Percentiles rank a stretch among this genome's conserved stretches.
These are phyloP conservation scores for Monilinia fructicola DNA, from an alignment of 2,329 filamentous ascomycete species.

Conservation along the genomic window DNA sequence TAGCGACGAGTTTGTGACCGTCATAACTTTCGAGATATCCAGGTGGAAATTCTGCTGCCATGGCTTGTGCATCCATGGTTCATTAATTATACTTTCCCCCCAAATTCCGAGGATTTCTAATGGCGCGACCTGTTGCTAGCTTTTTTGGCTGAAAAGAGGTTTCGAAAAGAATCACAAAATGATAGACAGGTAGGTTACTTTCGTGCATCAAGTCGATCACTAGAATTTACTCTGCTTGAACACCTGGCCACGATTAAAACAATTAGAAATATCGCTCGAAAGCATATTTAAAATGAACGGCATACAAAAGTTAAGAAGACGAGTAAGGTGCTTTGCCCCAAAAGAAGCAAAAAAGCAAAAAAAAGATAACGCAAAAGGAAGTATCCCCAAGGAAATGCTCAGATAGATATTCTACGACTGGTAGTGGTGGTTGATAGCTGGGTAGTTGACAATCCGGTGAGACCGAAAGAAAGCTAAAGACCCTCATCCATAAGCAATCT, in stretches of 20 bases:
- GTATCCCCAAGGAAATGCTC: neutral
- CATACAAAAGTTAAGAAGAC: neutral
- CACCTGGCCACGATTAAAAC: constrained; percentile 10
- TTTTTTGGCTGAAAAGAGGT: neutral
- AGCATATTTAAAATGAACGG: constrained; percentile 3
- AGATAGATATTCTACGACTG: constrained; percentile 9
- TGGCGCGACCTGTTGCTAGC: neutral
- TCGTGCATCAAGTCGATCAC: constrained; percentile 10
- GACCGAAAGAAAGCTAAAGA: constrained; percentile 4
- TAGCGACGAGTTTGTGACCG: constrained; percentile 19
- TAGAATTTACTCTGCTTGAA: constrained; percentile 1
- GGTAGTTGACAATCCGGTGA: neutral
- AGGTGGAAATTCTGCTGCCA: constrained; percentile 8
- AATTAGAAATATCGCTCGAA: constrained; percentile 2
- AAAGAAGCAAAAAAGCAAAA: neutral
- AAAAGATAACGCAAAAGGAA: neutral
- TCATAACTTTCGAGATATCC: constrained; percentile 18
- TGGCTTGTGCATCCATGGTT: constrained; percentile 17
- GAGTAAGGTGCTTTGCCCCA: neutral
- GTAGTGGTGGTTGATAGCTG: neutral
- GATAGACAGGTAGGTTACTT: neutral
- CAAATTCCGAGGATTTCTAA: neutral
- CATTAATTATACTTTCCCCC: neutral
- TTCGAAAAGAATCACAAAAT: neutral
- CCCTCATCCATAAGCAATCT: constrained; percentile 6